Evolutionary conservation across 2,329 filamentous ascomycete genomes (phyloP).

Genomic region (Diplodia seriata): DNA sequence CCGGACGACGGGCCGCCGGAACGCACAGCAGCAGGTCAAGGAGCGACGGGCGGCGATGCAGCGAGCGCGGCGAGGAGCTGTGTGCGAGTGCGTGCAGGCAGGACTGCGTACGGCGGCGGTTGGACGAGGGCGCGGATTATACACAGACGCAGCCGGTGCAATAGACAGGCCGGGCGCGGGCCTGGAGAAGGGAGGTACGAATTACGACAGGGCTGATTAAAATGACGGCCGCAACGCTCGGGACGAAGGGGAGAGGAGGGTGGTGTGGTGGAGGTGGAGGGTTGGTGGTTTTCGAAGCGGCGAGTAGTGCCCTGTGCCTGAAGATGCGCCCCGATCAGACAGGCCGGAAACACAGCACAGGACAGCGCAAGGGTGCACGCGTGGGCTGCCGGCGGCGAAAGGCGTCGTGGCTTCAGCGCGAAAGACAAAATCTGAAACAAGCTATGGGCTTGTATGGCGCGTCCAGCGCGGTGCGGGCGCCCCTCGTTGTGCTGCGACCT

Average conservation of each 20-base stretch:
- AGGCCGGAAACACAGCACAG: conserved; percentile 23
- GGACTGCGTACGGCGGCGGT: conserved; percentile 12
- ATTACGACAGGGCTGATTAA: conserved; percentile 31
- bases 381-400: conserved; percentile 17
- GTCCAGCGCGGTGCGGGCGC: conserved; percentile 16
- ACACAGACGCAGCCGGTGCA: conserved; percentile 25
- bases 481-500: conserved; percentile 3
- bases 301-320: conserved; percentile 24
- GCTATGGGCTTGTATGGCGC: conserved; percentile 7
- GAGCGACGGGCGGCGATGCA: conserved; percentile 27
- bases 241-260: conserved; percentile 20
- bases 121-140: conserved; percentile 27
- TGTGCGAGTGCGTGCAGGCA: background rate
- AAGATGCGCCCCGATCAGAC: conserved; percentile 22
- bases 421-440: conserved; percentile 24
- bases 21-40: conserved; percentile 24
- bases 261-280: conserved; percentile 5
- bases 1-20: conserved; percentile 4
- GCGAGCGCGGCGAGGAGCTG: conserved; percentile 15
- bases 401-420: conserved; percentile 28
- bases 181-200: conserved; percentile 32
- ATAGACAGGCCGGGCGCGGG: conserved; percentile 27
- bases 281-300: conserved; percentile 14
- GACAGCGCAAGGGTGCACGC: conserved; percentile 22
- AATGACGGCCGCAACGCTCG: conserved; percentile 30